Evolutionary conservation across 2,329 filamentous ascomycete genomes (phyloP).

Genomic region (Nothopassalora personata): DNA sequence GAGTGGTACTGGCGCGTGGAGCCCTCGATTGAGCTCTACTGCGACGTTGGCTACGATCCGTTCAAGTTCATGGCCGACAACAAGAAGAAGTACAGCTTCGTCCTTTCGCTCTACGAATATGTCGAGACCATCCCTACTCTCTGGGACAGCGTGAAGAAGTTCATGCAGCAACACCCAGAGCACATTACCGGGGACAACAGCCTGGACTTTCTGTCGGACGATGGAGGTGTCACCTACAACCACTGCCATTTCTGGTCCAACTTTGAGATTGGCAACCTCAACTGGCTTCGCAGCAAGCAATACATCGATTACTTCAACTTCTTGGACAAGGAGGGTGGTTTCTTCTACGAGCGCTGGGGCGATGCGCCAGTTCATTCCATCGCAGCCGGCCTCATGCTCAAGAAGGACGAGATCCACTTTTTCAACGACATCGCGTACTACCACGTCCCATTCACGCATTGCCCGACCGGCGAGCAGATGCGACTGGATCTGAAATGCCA

Average conservation of each 20-base stretch:
- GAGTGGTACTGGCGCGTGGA: conserved; percentile 99
- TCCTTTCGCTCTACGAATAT: conserved; percentile 93
- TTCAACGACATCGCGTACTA: conserved; percentile 99
- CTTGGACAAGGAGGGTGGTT: conserved; percentile 85
- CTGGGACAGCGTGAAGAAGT: conserved; percentile 93
- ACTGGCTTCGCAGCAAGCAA: conserved; percentile 84
- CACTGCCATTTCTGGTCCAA: conserved; percentile 99
- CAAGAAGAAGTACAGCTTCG: conserved; percentile 97
- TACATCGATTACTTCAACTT: conserved; percentile 89
- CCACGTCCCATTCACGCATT: conserved; percentile 96
- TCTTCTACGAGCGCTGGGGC: conserved; percentile 99
- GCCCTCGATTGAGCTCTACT: conserved; percentile 92
- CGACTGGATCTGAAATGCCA: conserved; percentile 82
- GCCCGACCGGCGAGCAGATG: conserved; percentile 81
- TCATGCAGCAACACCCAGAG: conserved; percentile 84
- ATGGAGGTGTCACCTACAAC: conserved; percentile 88
- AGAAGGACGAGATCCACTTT: conserved; percentile 94
- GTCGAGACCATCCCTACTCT: conserved; percentile 91
- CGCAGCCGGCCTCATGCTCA: conserved; percentile 76
- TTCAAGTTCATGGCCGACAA: conserved; percentile 96
- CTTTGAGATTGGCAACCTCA: conserved; percentile 90
- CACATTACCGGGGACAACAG: conserved; percentile 80
- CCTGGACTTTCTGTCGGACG: conserved; percentile 86
- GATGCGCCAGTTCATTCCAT: conserved; percentile 99
- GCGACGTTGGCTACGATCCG: conserved; percentile 90